Evolutionary conservation across 1,284 basidiomycete genomes (phyloP).

Genomic region (Cryptococcus sp.): DNA sequence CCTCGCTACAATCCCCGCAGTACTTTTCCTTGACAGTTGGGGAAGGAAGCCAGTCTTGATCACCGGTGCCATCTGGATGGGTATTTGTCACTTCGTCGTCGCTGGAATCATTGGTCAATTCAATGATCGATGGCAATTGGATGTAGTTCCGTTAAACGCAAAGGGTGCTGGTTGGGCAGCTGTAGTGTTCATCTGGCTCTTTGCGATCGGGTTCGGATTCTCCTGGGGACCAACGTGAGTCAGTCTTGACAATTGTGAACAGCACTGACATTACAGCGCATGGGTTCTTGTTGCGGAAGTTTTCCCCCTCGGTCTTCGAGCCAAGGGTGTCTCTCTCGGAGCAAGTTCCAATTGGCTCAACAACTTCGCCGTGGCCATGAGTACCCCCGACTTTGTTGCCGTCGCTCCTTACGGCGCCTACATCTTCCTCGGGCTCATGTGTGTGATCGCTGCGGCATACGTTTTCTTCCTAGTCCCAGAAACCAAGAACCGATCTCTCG

Average conservation of each 20-base stretch:
- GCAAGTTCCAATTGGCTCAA: constrained; percentile 1
- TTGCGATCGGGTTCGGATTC: constrained; percentile 1
- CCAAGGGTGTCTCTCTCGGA: constrained; percentile 3
- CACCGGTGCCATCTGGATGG: constrained; percentile 21
- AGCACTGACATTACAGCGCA: not conserved
- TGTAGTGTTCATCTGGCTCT: constrained; percentile 20
- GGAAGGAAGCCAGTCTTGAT: constrained; percentile 23
- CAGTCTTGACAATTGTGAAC: not conserved
- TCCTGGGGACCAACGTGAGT: constrained; percentile 5
- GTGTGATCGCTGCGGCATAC: constrained; percentile 5
- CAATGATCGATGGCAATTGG: constrained; percentile 6
- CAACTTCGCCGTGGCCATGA: constrained; percentile 4
- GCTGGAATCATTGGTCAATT: constrained; percentile 15
- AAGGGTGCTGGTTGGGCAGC: constrained; percentile 14
- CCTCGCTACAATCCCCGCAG: constrained; percentile 31
- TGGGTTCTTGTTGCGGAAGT: constrained; percentile 2
- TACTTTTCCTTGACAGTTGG: constrained; percentile 26
- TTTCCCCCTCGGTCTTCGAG: constrained; percentile 3
- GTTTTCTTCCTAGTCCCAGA: constrained; percentile 2
- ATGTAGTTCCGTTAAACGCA: not conserved
- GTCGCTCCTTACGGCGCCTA: constrained; percentile 2
- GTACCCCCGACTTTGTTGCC: constrained; percentile 4
- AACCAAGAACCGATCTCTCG: not conserved
- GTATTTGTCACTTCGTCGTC: constrained; percentile 19
- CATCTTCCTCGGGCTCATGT: constrained; percentile 6